Evolutionary conservation across 75 land plant genomes (phyloP), one percentile per base, ranked within the genome.

Genomic region (Pinus tabuliformis): DNA sequence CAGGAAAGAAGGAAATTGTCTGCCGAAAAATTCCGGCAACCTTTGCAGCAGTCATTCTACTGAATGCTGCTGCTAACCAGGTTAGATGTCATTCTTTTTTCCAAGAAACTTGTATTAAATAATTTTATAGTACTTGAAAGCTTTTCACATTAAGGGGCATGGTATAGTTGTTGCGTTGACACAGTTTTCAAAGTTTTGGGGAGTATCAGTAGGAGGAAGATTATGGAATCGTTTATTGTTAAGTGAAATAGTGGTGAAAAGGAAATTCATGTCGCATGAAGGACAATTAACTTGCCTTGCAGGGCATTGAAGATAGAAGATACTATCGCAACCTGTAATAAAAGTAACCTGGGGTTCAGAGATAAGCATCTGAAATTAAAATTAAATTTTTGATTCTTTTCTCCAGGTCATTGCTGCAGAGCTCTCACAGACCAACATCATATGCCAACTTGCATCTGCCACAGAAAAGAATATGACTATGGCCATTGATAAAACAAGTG

Each of bases 371-470:
- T 54, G 22, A 24, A 56, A 56, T 72, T 79, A 20, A 54, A 54
- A 17, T 26, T 72, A 39, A 77, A 49, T 36, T 18, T n/a, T 71
- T 56, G 59, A 24, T 49, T 79, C 52, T 76, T 26, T 14, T 82
- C 77, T 37, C 72, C 83, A 90, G 89, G 93, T 80, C 63, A 24
- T 81, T 79, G 87, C 89, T 76, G 81, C 64, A 28, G 82, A 81
- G 70, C 7, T 62, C 59, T 58, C 86, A 49, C 70, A 65, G 17
- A 64, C 39, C n/a, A 62, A 74, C 21, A 79, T 78, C 58, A 52
- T 87, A 14, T 87, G 84, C 73, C 83, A 91, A 77, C 80, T 92
- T 86, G 93, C 94, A 52, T 77, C 85, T 75, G 87, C 82, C 8
- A 59, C 73, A 52, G 85, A 83, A 79, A 76, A 21, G 42, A 24